Evolutionary conservation across 352 stramenopile species (phyloP).

Genomic region (Thalassiosira mediterranea): DNA sequence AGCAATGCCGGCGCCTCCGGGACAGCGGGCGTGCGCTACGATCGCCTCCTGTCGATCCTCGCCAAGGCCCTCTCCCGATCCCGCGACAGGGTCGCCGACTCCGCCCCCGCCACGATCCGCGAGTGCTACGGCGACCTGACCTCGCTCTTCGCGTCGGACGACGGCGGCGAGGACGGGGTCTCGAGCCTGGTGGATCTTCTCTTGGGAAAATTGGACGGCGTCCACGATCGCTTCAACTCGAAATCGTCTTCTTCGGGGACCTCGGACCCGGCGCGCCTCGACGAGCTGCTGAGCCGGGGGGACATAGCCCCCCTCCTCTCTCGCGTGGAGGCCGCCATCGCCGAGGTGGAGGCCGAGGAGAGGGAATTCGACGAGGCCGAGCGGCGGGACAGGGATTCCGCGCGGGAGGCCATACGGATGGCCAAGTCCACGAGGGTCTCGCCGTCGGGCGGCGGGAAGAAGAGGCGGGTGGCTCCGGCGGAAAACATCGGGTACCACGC

Average conservation of each 20-base stretch:
- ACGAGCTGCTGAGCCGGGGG: slow-evolving; percentile 19
- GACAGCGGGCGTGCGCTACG: background rate
- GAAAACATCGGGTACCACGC: slow-evolving; percentile 23
- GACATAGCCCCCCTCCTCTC: slow-evolving; percentile 15
- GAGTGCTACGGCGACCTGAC: slow-evolving; percentile 35
- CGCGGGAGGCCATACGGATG: slow-evolving; percentile 18
- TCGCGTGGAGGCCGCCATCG: slow-evolving; percentile 18
- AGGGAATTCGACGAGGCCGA: slow-evolving; percentile 14
- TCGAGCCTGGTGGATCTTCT: slow-evolving; percentile 17
- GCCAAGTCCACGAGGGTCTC: slow-evolving; percentile 13
- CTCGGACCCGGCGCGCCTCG: slow-evolving; percentile 8
- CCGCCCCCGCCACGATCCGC: slow-evolving; percentile 8
- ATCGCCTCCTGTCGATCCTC: slow-evolving; percentile 23
- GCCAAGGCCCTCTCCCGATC: slow-evolving; percentile 25
- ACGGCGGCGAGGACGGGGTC: slow-evolving; percentile 22
- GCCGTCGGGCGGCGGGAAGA: slow-evolving; percentile 14
- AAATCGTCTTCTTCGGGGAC: background rate
- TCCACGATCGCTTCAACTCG: slow-evolving; percentile 28
- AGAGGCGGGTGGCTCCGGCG: slow-evolving; percentile 2
- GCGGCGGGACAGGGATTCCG: slow-evolving; percentile 16
- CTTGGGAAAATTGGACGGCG: slow-evolving; percentile 33
- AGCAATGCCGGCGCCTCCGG: too few species aligned
- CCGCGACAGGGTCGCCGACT: slow-evolving; percentile 14
- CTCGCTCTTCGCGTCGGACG: slow-evolving; percentile 30
- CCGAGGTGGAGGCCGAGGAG: slow-evolving; percentile 13